Evolutionary conservation across 2,329 filamentous ascomycete genomes (phyloP).

Genomic region (Chrysoporthe cubensis): DNA sequence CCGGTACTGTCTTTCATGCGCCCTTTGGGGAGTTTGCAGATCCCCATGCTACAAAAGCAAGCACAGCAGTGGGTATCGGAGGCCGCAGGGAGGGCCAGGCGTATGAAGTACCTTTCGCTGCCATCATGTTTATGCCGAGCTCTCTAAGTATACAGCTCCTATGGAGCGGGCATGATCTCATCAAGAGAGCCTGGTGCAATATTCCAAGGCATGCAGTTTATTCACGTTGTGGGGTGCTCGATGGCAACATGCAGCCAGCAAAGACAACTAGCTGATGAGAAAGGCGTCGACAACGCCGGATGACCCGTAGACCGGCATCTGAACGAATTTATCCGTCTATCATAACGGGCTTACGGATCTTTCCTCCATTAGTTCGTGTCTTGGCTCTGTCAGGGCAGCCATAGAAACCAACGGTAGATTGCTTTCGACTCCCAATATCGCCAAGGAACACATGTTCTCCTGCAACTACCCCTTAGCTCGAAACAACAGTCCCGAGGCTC

Average conservation of each 20-base stretch:
- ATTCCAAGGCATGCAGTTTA: background rate
- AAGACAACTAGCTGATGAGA: background rate
- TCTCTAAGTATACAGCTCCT: background rate
- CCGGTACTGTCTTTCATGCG: background rate
- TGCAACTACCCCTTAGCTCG: background rate
- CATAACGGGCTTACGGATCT: background rate
- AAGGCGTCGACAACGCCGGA: background rate
- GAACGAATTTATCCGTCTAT: background rate
- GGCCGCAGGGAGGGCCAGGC: background rate
- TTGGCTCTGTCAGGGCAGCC: conserved; percentile 1
- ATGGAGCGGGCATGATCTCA: background rate
- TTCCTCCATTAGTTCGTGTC: conserved; percentile 6
- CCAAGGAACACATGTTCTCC: background rate
- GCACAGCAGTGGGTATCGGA: background rate
- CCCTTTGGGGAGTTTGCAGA: background rate
- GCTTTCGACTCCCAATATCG: too few relatives aligned
- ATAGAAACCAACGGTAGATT: too few relatives aligned
- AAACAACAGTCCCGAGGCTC: conserved; percentile 24
- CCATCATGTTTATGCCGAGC: background rate
- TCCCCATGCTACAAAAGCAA: background rate
- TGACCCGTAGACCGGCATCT: background rate
- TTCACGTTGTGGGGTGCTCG: background rate
- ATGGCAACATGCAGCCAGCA: background rate
- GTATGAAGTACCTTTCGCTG: background rate
- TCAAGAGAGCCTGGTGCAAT: too few relatives aligned